phyloP scores from a whole-genome alignment of 495 filamentous ascomycete genomes.

The Trypethelium eluteriae region DNA sequence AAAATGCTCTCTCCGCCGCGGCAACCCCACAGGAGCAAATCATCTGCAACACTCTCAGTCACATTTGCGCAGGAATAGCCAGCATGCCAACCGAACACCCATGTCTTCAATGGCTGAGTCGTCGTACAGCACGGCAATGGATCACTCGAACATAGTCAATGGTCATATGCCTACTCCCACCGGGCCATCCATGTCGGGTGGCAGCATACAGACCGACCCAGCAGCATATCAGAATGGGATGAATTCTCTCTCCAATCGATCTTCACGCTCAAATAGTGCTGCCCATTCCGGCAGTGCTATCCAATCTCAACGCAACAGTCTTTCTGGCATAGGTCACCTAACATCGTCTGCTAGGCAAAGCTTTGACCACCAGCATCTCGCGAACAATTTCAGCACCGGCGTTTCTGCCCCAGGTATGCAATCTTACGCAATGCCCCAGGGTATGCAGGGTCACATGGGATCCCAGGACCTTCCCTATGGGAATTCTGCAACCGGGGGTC shows the following conservation, averaged over 20 bases:
- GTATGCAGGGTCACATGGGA: not conserved
- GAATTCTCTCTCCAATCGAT: conserved; percentile 7
- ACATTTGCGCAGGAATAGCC: conserved; percentile 1
- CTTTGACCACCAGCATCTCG: conserved; percentile 1
- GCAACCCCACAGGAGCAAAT: conserved; percentile 84
- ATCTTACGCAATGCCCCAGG: not conserved
- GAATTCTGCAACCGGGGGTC: not conserved
- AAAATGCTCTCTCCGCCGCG: conserved; percentile 90
- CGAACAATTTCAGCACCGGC: not conserved
- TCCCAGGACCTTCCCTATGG: not conserved
- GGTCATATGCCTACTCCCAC: not conserved
- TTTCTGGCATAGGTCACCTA: not conserved
- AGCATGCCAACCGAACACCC: not conserved
- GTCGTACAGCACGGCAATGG: not conserved
- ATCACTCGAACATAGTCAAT: not conserved
- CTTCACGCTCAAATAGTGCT: conserved; percentile 13
- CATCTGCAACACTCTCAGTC: conserved; percentile 53
- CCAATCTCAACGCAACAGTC: conserved; percentile 8
- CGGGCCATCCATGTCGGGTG: not conserved
- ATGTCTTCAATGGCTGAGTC: conserved; percentile 6
- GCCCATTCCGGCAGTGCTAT: conserved; percentile 7
- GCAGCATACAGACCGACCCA: not conserved
- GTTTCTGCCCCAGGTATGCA: not conserved
- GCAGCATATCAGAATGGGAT: not conserved
- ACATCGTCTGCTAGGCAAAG: conserved; percentile 1